phyloP scores from a whole-genome alignment of 768 basidiomycete species.

The Panellus pusillus region DNA sequence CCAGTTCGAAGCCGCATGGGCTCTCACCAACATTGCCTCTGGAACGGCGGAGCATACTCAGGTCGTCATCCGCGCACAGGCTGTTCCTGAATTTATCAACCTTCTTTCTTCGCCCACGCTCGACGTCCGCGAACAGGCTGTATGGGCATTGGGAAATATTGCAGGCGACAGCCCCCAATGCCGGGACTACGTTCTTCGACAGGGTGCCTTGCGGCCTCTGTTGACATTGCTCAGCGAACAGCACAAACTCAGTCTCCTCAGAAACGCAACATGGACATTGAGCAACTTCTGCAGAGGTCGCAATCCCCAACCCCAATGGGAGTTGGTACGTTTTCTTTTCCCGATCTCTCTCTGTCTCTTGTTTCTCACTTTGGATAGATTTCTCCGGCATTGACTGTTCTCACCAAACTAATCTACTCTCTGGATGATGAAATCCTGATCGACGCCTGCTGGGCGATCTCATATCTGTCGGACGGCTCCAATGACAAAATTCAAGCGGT shows the following conservation, averaged over 20 bases:
- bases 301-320: conserved; percentile 97
- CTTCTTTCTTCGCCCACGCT: conserved; percentile 88
- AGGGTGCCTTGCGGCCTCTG: conserved; percentile 89
- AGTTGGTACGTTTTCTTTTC: conserved; percentile 60
- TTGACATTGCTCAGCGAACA: conserved; percentile 89
- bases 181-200: conserved; percentile 92
- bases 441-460: conserved; percentile 99
- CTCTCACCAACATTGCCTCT: conserved; percentile 95
- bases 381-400: conserved; percentile 89
- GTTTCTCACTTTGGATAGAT: conserved; percentile 54
- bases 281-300: conserved; percentile 99
- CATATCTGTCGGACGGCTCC: conserved; percentile 97
- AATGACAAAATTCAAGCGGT: conserved; percentile 99
- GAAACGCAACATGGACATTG: conserved; percentile 98
- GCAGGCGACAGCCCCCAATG: conserved; percentile 99
- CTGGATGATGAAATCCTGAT: conserved; percentile 99
- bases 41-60: conserved; percentile 98
- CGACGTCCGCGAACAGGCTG: conserved; percentile 98
- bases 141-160: conserved; percentile 99
- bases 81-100: conserved; percentile 97
- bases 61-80: conserved; percentile 91
- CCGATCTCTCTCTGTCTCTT: conserved; percentile 2
- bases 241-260: conserved; percentile 97
- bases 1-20: conserved; percentile 99
- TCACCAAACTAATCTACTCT: conserved; percentile 98